Base-by-base conservation (phyloP, 2,329 filamentous ascomycete genomes). In the Pyricularia grisea region DNA sequence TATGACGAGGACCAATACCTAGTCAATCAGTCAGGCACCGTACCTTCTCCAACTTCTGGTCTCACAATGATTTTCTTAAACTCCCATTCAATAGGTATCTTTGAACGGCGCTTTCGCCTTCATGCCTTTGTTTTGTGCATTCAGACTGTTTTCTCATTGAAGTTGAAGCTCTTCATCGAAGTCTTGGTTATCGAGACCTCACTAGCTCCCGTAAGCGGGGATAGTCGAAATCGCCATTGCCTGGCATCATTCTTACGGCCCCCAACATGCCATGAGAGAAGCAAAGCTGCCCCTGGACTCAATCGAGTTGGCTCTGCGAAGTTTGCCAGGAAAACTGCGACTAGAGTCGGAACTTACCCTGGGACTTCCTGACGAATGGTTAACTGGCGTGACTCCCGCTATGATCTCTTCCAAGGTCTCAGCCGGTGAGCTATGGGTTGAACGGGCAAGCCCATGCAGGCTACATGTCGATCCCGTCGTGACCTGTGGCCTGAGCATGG, bases 381-480 rank as follows among this genome's bases (percentile, higher is more conserved):
- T 27, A 17, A 28, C 20, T 17, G 67, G 55, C 12, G 20, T 33
- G 1, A 64, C 67, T 5, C 58, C 67, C 1, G 14, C 36, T 0
- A 30, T 20, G 30, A 17, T 68, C 23, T 42, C 58, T 6, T 28
- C 10, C 25, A 23, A 27, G 28, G 60, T 63, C 11, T 17, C 58
- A 11, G 55, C 60, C 6, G 67, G 67, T 12, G 25, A 65, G 3
- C 60, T 68, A 17, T 68, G 67, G 67, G 58, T 68, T 7, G 67
- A 68, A 33, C 67, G 67, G 25, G 67, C 67, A 11, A 68, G 67
- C 23, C 67, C 67, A 27, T 68, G 67, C 60, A 61, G 33, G 58
- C 14, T 68, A 17, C 72, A 74, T 65, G 74, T 81, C n/a, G 74
- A 73, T 1, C 76, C 73, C 1, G 71, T 72, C 2, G 80, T 77